Evolutionary conservation across 2,329 filamentous ascomycete genomes (phyloP).

Genomic region (Diaporthe sp.): DNA sequence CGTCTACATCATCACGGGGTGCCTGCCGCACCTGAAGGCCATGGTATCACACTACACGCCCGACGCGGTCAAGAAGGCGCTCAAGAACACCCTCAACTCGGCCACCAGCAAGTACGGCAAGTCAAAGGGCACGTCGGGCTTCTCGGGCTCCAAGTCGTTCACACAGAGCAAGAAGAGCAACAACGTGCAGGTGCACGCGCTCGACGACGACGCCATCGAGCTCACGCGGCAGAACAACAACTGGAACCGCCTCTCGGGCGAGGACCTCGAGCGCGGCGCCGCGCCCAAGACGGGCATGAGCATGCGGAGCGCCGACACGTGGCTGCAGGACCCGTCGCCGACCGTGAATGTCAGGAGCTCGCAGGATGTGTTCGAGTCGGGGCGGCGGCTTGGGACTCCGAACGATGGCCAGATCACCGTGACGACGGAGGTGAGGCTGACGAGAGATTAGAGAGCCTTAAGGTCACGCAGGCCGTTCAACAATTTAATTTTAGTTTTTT

Average conservation of each 20-base stretch:
- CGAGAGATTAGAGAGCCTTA: slow-evolving; percentile 14
- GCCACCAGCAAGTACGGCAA: slow-evolving; percentile 14
- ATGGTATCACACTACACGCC: slow-evolving; percentile 41
- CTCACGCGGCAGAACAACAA: slow-evolving; percentile 27
- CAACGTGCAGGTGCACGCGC: not conserved
- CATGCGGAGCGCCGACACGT: not conserved
- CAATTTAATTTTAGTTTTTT: not conserved
- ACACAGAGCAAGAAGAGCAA: slow-evolving; percentile 10
- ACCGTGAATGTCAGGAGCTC: not conserved
- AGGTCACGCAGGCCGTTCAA: not conserved
- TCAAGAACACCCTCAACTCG: not conserved
- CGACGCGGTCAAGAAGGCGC: slow-evolving; percentile 35
- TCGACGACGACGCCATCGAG: slow-evolving; percentile 33
- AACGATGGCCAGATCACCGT: slow-evolving; percentile 18
- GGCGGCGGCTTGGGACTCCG: slow-evolving; percentile 2
- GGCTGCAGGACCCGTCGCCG: slow-evolving; percentile 19
- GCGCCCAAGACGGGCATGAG: not conserved
- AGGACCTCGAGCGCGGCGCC: not conserved
- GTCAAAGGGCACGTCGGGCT: slow-evolving; percentile 24
- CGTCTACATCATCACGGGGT: slow-evolving; percentile 46
- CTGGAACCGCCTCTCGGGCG: slow-evolving; percentile 8
- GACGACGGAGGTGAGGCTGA: slow-evolving; percentile 31
- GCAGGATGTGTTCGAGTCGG: slow-evolving; percentile 15
- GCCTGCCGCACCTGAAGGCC: slow-evolving; percentile 43
- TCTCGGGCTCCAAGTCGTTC: slow-evolving; percentile 26